Evolutionary conservation across 495 filamentous ascomycete genomes (phyloP).

Genomic region (Xylaria palmicola): DNA sequence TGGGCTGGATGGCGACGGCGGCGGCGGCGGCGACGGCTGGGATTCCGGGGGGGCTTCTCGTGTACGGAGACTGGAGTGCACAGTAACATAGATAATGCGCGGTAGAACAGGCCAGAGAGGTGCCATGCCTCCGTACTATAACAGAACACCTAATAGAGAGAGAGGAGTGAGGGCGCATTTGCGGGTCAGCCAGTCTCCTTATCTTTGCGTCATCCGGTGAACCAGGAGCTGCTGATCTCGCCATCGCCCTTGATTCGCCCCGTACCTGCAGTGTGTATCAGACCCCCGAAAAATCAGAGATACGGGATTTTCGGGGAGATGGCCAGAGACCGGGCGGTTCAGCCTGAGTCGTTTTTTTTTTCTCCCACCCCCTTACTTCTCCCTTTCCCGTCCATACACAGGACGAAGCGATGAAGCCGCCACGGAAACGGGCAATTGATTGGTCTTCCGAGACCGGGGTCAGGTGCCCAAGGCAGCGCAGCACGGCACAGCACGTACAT

Average conservation of each 20-base stretch:
- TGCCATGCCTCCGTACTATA: neutral
- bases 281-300: constrained; percentile 9
- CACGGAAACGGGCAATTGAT: no score
- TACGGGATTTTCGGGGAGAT: constrained; percentile 9
- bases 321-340: constrained; percentile 7
- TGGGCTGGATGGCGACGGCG: no score
- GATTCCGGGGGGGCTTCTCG: constrained; percentile 9
- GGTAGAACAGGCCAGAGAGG: neutral
- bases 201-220: constrained; percentile 12
- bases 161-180: neutral
- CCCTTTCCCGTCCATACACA: no score
- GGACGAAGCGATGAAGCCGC: no score
- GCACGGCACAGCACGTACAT: no score
- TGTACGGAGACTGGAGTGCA: no score
- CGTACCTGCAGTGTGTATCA: constrained; percentile 13
- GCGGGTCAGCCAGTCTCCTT: constrained; percentile 6
- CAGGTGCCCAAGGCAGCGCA: no score
- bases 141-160: neutral
- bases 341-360: constrained; percentile 11
- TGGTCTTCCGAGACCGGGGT: no score
- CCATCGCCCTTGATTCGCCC: constrained; percentile 8
- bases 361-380: no score
- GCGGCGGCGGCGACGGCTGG: constrained; percentile 12
- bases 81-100: no score
- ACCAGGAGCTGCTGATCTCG: constrained; percentile 11